Percentiles rank a stretch among this genome's conserved stretches.
Conservation (phyloP, 1,284 basidiomycete genomes). For the Malassezia vespertilionis region DNA sequence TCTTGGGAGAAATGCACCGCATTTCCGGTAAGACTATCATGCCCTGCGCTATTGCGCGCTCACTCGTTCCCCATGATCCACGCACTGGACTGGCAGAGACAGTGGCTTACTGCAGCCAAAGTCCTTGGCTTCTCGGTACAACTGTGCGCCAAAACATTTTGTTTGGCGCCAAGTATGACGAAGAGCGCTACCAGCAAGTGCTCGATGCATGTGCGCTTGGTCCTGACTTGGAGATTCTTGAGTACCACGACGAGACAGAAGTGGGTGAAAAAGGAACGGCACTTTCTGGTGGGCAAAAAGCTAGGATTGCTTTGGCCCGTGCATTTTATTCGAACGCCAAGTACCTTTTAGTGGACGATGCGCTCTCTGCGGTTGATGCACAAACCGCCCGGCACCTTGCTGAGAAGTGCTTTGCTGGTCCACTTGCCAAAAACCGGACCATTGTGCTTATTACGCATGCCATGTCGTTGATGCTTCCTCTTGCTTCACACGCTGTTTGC, state of each 20-base stretch:
- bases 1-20: slow-evolving; percentile 54
- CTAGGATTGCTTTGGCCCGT: slow-evolving; percentile 61
- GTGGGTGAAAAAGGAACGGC: slow-evolving; percentile 67
- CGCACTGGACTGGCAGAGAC: slow-evolving; percentile 59
- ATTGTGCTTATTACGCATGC: slow-evolving; percentile 79
- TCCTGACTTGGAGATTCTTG: slow-evolving; percentile 74
- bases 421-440: slow-evolving; percentile 58
- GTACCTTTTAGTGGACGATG: slow-evolving; percentile 76
- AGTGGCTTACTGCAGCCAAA: slow-evolving; percentile 87
- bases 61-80: slow-evolving; percentile 44
- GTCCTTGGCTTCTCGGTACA: slow-evolving; percentile 80
- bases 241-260: slow-evolving; percentile 85
- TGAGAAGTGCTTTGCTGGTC: slow-evolving; percentile 58
- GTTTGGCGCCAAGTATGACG: slow-evolving; percentile 71
- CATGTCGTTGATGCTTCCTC: slow-evolving; percentile 63
- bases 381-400: slow-evolving; percentile 68
- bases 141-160: slow-evolving; percentile 88
- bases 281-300: slow-evolving; percentile 83
- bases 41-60: slow-evolving; percentile 51
- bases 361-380: slow-evolving; percentile 77
- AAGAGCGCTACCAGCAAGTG: slow-evolving; percentile 65
- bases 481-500: slow-evolving; percentile 59
- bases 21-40: slow-evolving; percentile 52
- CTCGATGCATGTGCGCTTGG: slow-evolving; percentile 70
- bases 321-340: slow-evolving; percentile 86